Evolutionary conservation across 208 protist species (phyloP), one percentile per base, ranked within the genome.

Genomic region (Leishmania major): DNA sequence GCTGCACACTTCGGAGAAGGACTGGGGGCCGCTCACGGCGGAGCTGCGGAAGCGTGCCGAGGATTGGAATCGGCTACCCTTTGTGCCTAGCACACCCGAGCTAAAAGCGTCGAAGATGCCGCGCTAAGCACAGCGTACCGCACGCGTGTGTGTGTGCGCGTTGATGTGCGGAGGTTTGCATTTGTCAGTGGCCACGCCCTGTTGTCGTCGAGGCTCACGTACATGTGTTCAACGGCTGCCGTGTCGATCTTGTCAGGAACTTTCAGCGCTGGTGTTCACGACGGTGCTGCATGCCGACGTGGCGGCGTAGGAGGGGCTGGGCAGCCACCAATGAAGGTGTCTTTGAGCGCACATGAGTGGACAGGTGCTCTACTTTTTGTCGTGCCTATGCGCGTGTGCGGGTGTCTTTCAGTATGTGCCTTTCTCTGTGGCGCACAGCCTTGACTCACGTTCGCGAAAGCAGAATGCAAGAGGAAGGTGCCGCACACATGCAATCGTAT

Each of bases 21-120:
- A 71, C 60, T 85, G 81, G 81, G n/a, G 25, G 69, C 69, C 69
- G 6, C 22, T 81, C 25, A 55, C 47, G 62, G 13, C 25, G 49
- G 81, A 78, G 69, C 45, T 85, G 81, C 51, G 67, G 22, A 17
- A 51, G 4, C 71, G 60, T 31, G 45, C 13, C 2, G n/a, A 49
- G 53, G 22, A 47, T 4, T 85, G 57, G 57, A 64, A 55, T 15
- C 31, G 37, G n/a, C 51, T 85, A 53, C 51, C 31, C 1, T 31
- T 85, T 35, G 40, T 13, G 25, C 8, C 51, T 22, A 69, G 22
- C 0, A 77, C 53, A 51, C 81, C 81, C 37, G 59, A 53, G 45
- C 35, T 78, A 53, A 78, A 51, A 47, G 59, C 19, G 51, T 25
- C n/a, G 73, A 77, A 77, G 35, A 64, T 45, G 35, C 5, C n/a